phyloP scores from a whole-genome alignment of 1,284 basidiomycete species.

The Ceratobasidium sp. region DNA sequence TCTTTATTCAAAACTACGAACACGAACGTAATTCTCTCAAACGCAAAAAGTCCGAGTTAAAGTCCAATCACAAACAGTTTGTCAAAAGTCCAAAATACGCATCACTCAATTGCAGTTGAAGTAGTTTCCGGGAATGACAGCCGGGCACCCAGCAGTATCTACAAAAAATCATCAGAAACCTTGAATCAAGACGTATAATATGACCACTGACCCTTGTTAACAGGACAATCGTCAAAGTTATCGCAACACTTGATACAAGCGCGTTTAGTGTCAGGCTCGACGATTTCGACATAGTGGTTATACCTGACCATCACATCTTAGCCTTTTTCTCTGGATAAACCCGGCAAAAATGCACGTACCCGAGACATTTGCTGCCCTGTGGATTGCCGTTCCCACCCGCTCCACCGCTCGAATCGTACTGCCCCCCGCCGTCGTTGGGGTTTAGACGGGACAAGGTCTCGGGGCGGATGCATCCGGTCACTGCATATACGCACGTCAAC shows the following conservation, averaged over 20 bases:
- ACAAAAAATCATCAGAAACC: background rate
- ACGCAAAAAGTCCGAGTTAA: background rate
- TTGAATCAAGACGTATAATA: background rate
- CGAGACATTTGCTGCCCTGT: conserved; percentile 49
- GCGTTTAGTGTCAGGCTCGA: conserved; percentile 51
- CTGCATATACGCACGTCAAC: conserved; percentile 28
- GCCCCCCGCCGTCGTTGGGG: conserved; percentile 51
- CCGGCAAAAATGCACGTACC: conserved; percentile 34
- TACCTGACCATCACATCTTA: conserved; percentile 49
- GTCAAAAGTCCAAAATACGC: background rate
- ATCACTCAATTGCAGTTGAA: conserved; percentile 40
- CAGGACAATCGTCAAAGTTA: conserved; percentile 48
- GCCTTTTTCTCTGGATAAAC: conserved; percentile 12
- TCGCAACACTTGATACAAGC: conserved; percentile 53
- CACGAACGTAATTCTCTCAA: background rate
- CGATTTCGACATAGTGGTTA: conserved; percentile 52
- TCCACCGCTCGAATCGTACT: conserved; percentile 54
- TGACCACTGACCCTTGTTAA: conserved; percentile 44
- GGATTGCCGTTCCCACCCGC: conserved; percentile 52
- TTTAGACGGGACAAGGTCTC: conserved; percentile 43
- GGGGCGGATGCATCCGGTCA: conserved; percentile 47
- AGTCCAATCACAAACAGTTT: background rate
- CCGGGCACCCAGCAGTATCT: conserved; percentile 49
- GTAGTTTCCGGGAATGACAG: conserved; percentile 49
- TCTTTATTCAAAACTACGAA: background rate